Percentiles rank a stretch among this genome's conserved stretches.
phyloP scores from a whole-genome alignment of 1,284 basidiomycete genomes.

The Cerioporus squamosus region DNA sequence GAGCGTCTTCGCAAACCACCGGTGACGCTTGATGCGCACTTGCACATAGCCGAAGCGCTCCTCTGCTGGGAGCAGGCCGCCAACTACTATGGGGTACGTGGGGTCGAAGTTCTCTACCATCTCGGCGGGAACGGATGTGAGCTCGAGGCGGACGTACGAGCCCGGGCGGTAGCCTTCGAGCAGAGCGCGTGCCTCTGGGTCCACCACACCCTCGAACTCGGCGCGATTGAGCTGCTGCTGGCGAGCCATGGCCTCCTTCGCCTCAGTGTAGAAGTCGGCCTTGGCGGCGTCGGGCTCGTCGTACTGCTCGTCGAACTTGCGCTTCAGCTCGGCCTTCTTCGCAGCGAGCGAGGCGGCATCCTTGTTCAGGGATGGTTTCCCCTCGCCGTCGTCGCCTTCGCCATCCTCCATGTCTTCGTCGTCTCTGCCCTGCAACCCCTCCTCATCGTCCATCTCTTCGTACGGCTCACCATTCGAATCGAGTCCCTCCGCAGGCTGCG shows the following conservation, averaged over 20 bases:
- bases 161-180: slow-evolving; percentile 94
- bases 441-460: slow-evolving; percentile 44
- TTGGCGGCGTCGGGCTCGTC: slow-evolving; percentile 84
- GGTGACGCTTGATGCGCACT: slow-evolving; percentile 94
- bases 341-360: slow-evolving; percentile 66
- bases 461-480: slow-evolving; percentile 39
- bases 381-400: slow-evolving; percentile 44
- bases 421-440: slow-evolving; percentile 30
- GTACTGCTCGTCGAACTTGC: slow-evolving; percentile 97
- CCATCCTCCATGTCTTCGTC: slow-evolving; percentile 39
- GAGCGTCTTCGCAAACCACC: slow-evolving; percentile 92
- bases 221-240: slow-evolving; percentile 86
- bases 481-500: slow-evolving; percentile 14
- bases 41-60: slow-evolving; percentile 94
- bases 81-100: slow-evolving; percentile 88
- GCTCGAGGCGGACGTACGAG: slow-evolving; percentile 93
- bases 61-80: slow-evolving; percentile 91
- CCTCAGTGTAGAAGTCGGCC: slow-evolving; percentile 87
- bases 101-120: slow-evolving; percentile 95
- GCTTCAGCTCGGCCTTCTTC: slow-evolving; percentile 93
- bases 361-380: slow-evolving; percentile 9
- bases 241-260: slow-evolving; percentile 90
- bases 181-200: slow-evolving; percentile 77
- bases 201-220: slow-evolving; percentile 81
- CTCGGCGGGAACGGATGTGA: slow-evolving; percentile 86